Conservation (phyloP, 23 red algal genomes). For the Gracilaria gracilis region DNA sequence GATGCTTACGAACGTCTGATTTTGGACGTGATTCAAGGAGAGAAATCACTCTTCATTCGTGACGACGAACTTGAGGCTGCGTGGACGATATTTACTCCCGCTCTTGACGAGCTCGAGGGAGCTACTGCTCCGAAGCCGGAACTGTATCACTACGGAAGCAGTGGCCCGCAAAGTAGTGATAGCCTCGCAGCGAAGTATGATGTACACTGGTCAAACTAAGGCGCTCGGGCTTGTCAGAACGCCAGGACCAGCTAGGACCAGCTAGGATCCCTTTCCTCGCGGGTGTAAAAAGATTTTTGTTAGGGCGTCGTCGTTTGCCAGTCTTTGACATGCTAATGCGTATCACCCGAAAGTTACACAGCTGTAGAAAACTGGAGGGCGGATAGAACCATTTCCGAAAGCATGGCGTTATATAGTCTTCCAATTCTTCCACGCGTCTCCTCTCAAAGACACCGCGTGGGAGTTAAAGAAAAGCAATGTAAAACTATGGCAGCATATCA, state of each 20-base stretch:
- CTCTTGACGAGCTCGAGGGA: conserved; percentile 80
- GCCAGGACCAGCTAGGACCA: background rate
- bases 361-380: no score
- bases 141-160: conserved; percentile 80
- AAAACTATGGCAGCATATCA: no score
- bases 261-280: no score
- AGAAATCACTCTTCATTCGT: conserved; percentile 96
- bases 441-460: no score
- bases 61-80: conserved; percentile 91
- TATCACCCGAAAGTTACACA: no score
- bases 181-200: conserved; percentile 45
- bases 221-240: background rate
- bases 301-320: background rate
- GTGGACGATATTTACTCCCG: conserved; percentile 92
- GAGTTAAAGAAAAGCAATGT: no score
- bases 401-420: no score
- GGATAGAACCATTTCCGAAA: no score
- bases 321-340: background rate
- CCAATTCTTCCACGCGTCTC: no score
- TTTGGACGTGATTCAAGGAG: conserved; percentile 95
- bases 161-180: conserved; percentile 42
- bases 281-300: conserved; percentile 8
- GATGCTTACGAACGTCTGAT: conserved; percentile 98
- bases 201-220: conserved; percentile 68
- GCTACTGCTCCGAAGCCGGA: conserved; percentile 57